These are phyloP conservation scores for Marasmius fiardii DNA, from an alignment of 1,284 basidiomycete genomes.

Conservation along the genomic window DNA sequence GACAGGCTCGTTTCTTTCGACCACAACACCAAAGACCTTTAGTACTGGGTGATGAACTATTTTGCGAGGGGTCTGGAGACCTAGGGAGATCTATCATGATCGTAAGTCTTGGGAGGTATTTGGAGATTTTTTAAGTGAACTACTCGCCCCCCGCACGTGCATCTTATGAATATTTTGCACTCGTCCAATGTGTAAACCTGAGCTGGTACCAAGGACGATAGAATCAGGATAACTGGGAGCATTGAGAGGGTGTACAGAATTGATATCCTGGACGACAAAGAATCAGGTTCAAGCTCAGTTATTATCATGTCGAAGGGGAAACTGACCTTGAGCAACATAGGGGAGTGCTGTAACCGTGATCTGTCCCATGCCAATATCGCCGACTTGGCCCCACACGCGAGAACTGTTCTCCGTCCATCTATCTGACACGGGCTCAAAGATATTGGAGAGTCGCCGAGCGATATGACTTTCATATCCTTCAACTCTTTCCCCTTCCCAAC, in stretches of 20 bases:
- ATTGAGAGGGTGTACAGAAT: conserved; percentile 51
- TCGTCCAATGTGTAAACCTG: conserved; percentile 59
- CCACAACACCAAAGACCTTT: conserved; percentile 65
- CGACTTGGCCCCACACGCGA: conserved; percentile 65
- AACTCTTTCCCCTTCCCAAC: conserved; percentile 28
- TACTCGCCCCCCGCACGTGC: conserved; percentile 72
- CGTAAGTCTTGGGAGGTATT: not conserved
- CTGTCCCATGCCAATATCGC: conserved; percentile 67
- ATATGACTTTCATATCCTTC: conserved; percentile 54
- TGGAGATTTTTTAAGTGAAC: not conserved
- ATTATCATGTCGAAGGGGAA: not conserved
- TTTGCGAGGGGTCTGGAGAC: conserved; percentile 61
- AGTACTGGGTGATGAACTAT: conserved; percentile 55
- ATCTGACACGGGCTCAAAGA: conserved; percentile 49
- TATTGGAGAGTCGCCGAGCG: conserved; percentile 71
- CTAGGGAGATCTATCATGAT: conserved; percentile 57
- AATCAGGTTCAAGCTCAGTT: not conserved
- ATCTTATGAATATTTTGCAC: conserved; percentile 76
- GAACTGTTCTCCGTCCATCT: conserved; percentile 48
- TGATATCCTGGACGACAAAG: conserved; percentile 48
- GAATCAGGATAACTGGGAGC: conserved; percentile 45
- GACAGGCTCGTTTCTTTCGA: conserved; percentile 46
- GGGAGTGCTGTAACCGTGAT: conserved; percentile 64
- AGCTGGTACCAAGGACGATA: conserved; percentile 54
- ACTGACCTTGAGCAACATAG: conserved; percentile 71